Evolutionary conservation across 208 protist genomes (phyloP), one percentile per base, ranked within the genome.

Genomic region (Leishmania turanica): DNA sequence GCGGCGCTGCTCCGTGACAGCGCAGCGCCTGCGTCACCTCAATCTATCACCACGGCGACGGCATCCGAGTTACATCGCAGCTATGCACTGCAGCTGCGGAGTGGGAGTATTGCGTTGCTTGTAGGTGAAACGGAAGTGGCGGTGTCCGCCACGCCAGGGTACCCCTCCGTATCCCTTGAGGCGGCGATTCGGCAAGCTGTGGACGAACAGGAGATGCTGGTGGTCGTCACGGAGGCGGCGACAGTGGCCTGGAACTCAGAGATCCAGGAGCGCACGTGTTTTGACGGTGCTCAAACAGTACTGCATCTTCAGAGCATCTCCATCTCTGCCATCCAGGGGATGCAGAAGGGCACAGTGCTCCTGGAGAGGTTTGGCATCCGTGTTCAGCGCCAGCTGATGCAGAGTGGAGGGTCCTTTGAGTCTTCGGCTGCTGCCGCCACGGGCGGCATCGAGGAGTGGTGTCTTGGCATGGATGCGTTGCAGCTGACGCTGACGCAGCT

Each of bases 401-500:
- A 3, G 17, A 68, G 54, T 34, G 65, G 21, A 4, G 31, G 1
- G n/a, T 15, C n/a, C n/a, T n/a, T 37, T 49, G 60, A 31, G 19
- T 0, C 74, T n/a, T 34, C 47, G 56, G 56, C 40, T n/a, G 37
- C 74, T 78, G 54, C 21, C 21, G 24, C 37, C 8, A n/a, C 27
- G 31, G 60, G n/a, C 37, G 21, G 6, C 11, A 40, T 40, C 21
- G 82, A 82, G 68, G 82, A 86, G 82, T 86, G 82, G 82, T 72
- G 66, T 21, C 45, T 86, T 6, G 21, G 8, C 13, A n/a, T 86
- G 31, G 82, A 86, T 34, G 64, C 82, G 17, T 19, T 86, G 72
- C 82, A 86, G 34, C 74, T 86, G 65, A 82, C 82, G 37, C 78
- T 86, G 62, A 80, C 65, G 54, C 77, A 80, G 74, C 58, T 70